Evolutionary conservation across 805 yeast genomes (phyloP), one percentile per base, ranked within the genome.

Genomic region (Naumovozyma dairenensis): DNA sequence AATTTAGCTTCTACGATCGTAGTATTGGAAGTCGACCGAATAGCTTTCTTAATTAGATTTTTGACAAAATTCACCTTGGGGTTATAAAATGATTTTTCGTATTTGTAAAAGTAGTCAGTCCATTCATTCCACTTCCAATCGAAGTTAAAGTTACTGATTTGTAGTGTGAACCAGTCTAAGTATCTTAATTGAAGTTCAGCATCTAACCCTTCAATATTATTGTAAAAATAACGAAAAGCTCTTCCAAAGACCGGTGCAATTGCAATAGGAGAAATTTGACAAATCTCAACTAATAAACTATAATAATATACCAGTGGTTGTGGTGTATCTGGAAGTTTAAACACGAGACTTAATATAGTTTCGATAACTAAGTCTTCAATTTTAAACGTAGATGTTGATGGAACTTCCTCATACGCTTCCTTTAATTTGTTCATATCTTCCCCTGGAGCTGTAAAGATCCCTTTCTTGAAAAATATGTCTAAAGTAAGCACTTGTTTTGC

Each of bases 41-140:
- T 61, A 54, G 85, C 94, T 49, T 84, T 84, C 25, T 74, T 70
- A 36, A 87, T 75, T 42, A 85, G 65, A 55, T 84, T 84, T 45
- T 67, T 71, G 39, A 86, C 72, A 44, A 86, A 77, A 25, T 70
- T 71, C 38, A 70, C 66, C 42, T 72, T 74, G 7, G 95, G 94
- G 51, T 83, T 86, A 48, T 69, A 73, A 5, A 44, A 39, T 18
- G 64, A 58, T 17, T 59, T 52, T 21, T 68, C 58, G 22, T 61
- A 64, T 25, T 50, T 50, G 13, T 49, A 43, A 2, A 73, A 65
- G 45, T 75, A 79, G 2, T 53, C 59, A 7, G 67, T 69, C 96
- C 96, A 87, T 55, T 85, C 96, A 39, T 71, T 72, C 96, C 97
- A 87, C 51, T 84, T 83, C 96, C 97, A 87, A 24, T 81, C 80